phyloP scores from a whole-genome alignment of 306 rosid genomes.

The Biancaea sappan region DNA sequence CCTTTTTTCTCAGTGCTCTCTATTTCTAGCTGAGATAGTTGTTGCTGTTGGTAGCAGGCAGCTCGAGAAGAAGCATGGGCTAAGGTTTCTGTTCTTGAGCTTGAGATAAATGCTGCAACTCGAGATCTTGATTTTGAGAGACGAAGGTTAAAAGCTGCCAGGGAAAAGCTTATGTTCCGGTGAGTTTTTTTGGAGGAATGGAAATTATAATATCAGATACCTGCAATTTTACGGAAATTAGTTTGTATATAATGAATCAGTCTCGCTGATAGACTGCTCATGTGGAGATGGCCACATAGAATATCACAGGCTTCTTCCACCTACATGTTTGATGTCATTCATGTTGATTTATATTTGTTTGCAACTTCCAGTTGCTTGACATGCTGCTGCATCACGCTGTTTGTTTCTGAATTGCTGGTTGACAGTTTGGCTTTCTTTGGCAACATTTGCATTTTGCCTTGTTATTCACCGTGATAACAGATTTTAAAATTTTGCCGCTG shows the following conservation, averaged over 20 bases:
- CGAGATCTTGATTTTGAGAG: constrained; percentile 91
- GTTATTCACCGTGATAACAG: constrained; percentile 18
- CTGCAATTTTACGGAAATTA: not conserved
- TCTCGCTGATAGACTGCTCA: constrained; percentile 3
- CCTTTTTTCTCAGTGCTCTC: constrained; percentile 1
- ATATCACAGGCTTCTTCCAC: constrained; percentile 2
- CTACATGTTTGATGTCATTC: constrained; percentile 21
- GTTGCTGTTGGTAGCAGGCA: constrained; percentile 86
- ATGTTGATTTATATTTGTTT: constrained; percentile 9
- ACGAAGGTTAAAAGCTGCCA: constrained; percentile 82
- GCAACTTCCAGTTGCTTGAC: constrained; percentile 14
- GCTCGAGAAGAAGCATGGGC: constrained; percentile 99
- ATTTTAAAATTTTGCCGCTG: constrained; percentile 36
- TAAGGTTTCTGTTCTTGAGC: constrained; percentile 88
- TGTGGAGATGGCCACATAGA: constrained; percentile 2
- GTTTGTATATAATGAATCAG: not conserved
- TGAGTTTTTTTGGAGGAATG: constrained; percentile 39
- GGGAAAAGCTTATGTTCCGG: constrained; percentile 96
- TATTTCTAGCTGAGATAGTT: constrained; percentile 50
- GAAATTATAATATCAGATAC: constrained; percentile 8
- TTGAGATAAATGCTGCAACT: constrained; percentile 85
- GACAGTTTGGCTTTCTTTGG: constrained; percentile 28
- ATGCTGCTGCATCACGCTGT: constrained; percentile 17
- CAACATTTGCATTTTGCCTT: constrained; percentile 13
- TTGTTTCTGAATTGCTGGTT: not conserved